Evolutionary conservation across 2,329 filamentous ascomycete species (phyloP), one percentile per base, ranked within the genome.

Genomic region (Chrysoporthe deuterocubensis): DNA sequence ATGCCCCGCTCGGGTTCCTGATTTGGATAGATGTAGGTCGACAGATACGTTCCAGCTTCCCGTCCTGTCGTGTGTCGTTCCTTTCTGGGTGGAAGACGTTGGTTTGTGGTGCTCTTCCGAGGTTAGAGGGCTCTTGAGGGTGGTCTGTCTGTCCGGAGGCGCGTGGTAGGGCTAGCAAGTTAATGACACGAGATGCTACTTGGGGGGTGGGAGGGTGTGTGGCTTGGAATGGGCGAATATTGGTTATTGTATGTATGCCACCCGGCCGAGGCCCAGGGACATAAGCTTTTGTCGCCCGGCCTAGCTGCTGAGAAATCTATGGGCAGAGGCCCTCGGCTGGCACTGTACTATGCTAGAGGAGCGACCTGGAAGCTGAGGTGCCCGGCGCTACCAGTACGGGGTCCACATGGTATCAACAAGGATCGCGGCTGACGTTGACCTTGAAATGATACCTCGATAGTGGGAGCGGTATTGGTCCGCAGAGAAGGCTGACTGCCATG

Each of bases 381-480:
- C 57, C 58, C 62, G 68, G 58, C 68, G 68, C 68, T 65, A 69
- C 65, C 65, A 59, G 46, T 59, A 65, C 37, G 48, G 40, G 50
- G 21, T 48, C 50, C 62, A 65, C 62, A 58, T 58, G 59, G 62
- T 67, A 65, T 65, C 61, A 46, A 67, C 63, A 56, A 67, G 65
- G 62, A 65, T 67, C 50, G 58, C 68, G 66, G 68, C 66, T 69
- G 67, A 69, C 67, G 65, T 64, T 62, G 65, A 61, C 65, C 65
- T 11, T 54, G 50, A 54, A 32, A 64, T 62, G 67, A 64, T 54
- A 64, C 62, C 62, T 62, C 62, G 43, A 62, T 54, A 64, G 65
- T 65, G 67, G 61, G 65, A 64, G 61, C 65, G 57, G 65, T 67
- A 65, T 63, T 63, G 66, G 66, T 40, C 34, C 34, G 54, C 32